Evolutionary conservation across 176 grass and related monocot genomes (phyloP), one percentile per base, ranked within the genome.

Genomic region (Bonia amplexicaulis): DNA sequence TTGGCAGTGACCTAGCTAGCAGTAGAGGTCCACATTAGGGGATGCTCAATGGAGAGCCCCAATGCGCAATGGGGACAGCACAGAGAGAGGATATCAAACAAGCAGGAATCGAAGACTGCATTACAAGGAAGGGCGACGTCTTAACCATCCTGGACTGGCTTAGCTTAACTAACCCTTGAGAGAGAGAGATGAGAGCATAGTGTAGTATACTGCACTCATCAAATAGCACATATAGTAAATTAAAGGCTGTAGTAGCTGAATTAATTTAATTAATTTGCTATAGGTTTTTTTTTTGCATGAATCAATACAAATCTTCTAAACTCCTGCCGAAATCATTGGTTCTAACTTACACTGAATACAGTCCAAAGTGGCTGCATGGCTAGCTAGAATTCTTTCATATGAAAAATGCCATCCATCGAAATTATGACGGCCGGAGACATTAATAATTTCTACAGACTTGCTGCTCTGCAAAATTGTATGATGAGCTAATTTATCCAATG

Each of bases 111-210:
- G 70, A 86, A 72, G 75, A 87, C 78, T 84, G 82, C 71, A 53
- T 73, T 73, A 52, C 78, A 83, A 79, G 77, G 79, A 85, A 85
- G 68, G 82, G 69, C 40, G 91, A 93, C 85, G 70, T 91, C 82
- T 88, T 88, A 93, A 88, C 91, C 76, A 88, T 91, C 72, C 29
- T 45, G 33, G 88, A 93, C 48, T 73, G 79, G 85, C 79, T 91
- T 91, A 79, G 60, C 82, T 26, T 93, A 93, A 93, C 88, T 61
- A 86, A 93, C 85, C 55, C 42, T 15, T 49, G 69, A 58, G 74
- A 46, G 31, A 82, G 71, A 85, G 1, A 22, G 19, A 54, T 6
- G 4, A 46, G 79, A 41, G 57, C 67, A 29, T 41, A 85, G 73
- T 77, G 62, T 67, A 65, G 72, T 52, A 47, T 25, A 23, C 7